phyloP scores from a whole-genome alignment of 345 rosid genomes.

The Physaria fendleri region DNA sequence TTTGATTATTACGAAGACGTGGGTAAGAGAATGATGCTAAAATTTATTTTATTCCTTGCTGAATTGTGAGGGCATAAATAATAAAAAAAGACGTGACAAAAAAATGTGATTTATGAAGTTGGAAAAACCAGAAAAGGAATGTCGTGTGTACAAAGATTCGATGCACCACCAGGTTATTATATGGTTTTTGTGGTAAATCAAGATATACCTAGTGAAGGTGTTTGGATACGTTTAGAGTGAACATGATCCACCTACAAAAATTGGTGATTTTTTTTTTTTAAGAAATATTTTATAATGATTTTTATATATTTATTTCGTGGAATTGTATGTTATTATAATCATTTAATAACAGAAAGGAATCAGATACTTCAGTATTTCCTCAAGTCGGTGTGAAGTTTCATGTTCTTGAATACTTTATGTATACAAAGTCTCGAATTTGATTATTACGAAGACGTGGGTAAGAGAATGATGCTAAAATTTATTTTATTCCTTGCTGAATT shows the following conservation, averaged over 20 bases:
- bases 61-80: neutral
- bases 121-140: too few relatives aligned
- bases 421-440: neutral
- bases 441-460: neutral
- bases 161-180: constrained; percentile 79
- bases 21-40: neutral
- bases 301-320: neutral
- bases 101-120: neutral
- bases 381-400: neutral
- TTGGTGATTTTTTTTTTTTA: neutral
- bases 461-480: neutral
- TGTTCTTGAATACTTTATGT: constrained; percentile 1
- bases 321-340: neutral
- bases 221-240: constrained; percentile 59
- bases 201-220: constrained; percentile 61
- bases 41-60: neutral
- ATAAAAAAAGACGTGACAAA: neutral
- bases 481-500: neutral
- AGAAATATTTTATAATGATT: neutral
- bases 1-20: neutral
- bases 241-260: constrained; percentile 13
- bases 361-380: constrained; percentile 12
- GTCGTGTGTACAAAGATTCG: too few relatives aligned
- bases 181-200: constrained; percentile 62
- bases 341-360: constrained; percentile 7